Percentiles rank a stretch among this genome's conserved stretches.
phyloP scores from a whole-genome alignment of 1,284 basidiomycete species.

The Papiliotrema flavescens region DNA sequence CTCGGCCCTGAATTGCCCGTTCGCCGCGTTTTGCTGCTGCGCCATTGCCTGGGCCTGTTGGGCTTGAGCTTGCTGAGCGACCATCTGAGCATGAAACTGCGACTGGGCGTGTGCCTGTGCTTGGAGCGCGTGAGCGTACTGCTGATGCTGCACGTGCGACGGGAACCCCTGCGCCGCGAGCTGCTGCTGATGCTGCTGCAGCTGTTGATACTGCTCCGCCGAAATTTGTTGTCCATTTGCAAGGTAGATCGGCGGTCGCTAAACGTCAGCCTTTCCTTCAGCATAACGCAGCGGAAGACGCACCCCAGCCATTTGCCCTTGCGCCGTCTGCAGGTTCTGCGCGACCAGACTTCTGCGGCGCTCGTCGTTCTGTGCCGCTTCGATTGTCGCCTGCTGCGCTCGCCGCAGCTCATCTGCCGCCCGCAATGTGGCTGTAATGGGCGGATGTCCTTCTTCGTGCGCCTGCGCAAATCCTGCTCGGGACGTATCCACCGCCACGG shows the following conservation, averaged over 20 bases:
- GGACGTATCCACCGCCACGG: background rate
- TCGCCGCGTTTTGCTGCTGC: constrained; percentile 6
- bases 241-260: background rate
- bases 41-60: constrained; percentile 6
- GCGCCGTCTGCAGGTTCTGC: background rate
- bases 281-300: too few relatives aligned
- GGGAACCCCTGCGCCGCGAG: background rate
- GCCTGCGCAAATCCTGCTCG: background rate
- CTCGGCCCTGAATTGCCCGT: background rate
- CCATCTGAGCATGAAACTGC: constrained; percentile 9
- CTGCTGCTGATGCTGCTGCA: background rate
- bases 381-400: constrained; percentile 16
- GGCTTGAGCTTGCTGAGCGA: constrained; percentile 1
- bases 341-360: background rate
- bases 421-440: constrained; percentile 2
- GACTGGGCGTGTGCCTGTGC: background rate
- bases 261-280: background rate
- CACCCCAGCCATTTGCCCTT: background rate
- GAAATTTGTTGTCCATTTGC: background rate
- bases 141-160: background rate
- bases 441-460: constrained; percentile 3
- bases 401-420: constrained; percentile 16
- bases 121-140: background rate
- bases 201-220: background rate
- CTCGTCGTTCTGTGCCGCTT: background rate